Evolutionary conservation across 176 grass and related monocot species (phyloP).

Genomic region (Eremochloa ophiuroides): DNA sequence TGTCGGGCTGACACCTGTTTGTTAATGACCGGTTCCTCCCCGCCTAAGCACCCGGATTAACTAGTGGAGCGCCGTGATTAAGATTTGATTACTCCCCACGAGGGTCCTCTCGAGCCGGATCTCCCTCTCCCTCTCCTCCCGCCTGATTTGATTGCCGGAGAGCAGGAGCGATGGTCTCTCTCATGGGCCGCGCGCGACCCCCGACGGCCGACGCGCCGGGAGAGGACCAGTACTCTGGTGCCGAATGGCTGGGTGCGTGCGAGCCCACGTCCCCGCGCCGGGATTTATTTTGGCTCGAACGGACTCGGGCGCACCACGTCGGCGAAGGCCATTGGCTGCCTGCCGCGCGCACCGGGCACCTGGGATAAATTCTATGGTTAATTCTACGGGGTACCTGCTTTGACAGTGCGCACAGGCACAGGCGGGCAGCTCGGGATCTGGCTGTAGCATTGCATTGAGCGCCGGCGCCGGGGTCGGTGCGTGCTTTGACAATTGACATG

Average conservation of each 20-base stretch:
- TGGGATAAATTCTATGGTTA: background rate
- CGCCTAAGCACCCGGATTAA: background rate
- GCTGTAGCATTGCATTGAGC: background rate
- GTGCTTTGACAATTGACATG: too few relatives aligned
- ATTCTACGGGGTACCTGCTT: too few relatives aligned
- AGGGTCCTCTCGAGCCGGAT: too few relatives aligned
- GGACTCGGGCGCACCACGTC: background rate
- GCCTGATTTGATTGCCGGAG: background rate
- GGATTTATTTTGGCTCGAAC: background rate
- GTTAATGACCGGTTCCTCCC: conserved; percentile 26
- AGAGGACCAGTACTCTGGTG: too few relatives aligned
- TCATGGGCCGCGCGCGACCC: background rate
- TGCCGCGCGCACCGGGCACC: background rate
- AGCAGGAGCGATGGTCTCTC: background rate
- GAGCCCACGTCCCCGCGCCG: conserved; percentile 15
- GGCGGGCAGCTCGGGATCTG: too few relatives aligned
- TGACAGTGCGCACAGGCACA: too few relatives aligned
- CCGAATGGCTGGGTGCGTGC: conserved; percentile 3
- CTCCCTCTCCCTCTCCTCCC: background rate
- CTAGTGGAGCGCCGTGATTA: background rate
- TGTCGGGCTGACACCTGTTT: conserved; percentile 50
- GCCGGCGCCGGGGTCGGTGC: too few relatives aligned
- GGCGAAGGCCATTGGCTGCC: background rate
- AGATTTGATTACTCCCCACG: background rate
- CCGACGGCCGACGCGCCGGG: background rate